Conservation (phyloP, 768 basidiomycete species). For the Boletellus emodensis region DNA sequence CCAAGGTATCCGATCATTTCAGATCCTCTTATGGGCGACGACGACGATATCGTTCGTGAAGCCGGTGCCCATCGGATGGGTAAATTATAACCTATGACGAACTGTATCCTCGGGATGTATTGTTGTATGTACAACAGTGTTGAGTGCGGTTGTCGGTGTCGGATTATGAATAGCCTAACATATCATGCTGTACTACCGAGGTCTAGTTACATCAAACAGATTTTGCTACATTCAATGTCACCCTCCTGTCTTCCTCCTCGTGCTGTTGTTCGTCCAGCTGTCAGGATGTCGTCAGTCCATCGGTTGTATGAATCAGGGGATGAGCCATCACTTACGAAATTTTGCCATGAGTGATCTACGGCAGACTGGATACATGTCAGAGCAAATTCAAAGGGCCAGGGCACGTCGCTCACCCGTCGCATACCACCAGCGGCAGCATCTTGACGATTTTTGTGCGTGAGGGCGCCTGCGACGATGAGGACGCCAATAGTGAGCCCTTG, state of each 20-base stretch:
- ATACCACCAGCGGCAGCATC: conserved; percentile 30
- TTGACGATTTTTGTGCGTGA: conserved; percentile 50
- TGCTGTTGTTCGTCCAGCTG: conserved; percentile 29
- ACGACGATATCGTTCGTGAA: conserved; percentile 10
- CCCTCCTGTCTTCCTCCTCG: conserved; percentile 19
- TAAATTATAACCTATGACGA: not conserved
- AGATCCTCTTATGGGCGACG: conserved; percentile 13
- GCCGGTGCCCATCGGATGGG: not conserved
- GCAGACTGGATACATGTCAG: conserved; percentile 8
- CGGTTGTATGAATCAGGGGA: not conserved
- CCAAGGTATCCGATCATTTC: conserved; percentile 7
- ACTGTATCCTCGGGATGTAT: not conserved
- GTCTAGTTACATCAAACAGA: no score
- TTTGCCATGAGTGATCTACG: conserved; percentile 28
- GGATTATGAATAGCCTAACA: not conserved
- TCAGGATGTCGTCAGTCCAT: not conserved
- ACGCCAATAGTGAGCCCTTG: conserved; percentile 78
- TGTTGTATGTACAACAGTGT: no score
- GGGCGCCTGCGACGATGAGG: conserved; percentile 63
- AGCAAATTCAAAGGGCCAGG: not conserved
- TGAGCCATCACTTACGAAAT: conserved; percentile 19
- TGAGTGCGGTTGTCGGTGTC: not conserved
- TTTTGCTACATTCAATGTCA: conserved; percentile 1
- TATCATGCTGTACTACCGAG: no score
- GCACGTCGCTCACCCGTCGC: conserved; percentile 19